Conservation (phyloP, 176 grass and related monocot genomes). For the Oryza australiensis region DNA sequence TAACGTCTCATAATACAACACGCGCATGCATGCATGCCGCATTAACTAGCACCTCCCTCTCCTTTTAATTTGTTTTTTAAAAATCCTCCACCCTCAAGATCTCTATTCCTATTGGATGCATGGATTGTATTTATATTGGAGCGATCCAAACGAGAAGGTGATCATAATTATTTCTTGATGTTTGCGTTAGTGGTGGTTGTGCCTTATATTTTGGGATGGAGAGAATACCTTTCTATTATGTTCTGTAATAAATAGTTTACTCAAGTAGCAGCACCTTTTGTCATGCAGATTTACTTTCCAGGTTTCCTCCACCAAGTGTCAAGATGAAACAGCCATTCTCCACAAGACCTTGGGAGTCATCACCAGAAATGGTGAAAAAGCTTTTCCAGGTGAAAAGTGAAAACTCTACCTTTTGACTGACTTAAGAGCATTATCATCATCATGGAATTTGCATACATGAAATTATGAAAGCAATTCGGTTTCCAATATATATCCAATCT, state of each 20-base stretch:
- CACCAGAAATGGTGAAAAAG: conserved; percentile 88
- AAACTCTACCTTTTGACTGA: conserved; percentile 8
- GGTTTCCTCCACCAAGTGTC: conserved; percentile 89
- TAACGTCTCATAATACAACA: too few relatives aligned
- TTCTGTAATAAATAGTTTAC: conserved; percentile 30
- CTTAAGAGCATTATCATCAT: not conserved
- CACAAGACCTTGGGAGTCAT: conserved; percentile 87
- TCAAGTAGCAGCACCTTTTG: conserved; percentile 6
- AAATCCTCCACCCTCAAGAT: too few relatives aligned
- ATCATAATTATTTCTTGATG: too few relatives aligned
- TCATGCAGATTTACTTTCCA: conserved; percentile 83
- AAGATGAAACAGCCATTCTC: conserved; percentile 90
- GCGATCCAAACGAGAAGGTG: too few relatives aligned
- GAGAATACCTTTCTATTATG: not conserved
- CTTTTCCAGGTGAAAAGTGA: conserved; percentile 79
- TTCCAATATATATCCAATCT: conserved; percentile 21
- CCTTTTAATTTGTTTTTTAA: too few relatives aligned
- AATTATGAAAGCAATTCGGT: not conserved
- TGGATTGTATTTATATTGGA: too few relatives aligned
- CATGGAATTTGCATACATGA: conserved; percentile 3
- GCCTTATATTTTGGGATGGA: too few relatives aligned
- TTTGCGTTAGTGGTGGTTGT: too few relatives aligned
- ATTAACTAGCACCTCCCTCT: too few relatives aligned
- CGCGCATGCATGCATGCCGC: too few relatives aligned
- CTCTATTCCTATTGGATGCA: too few relatives aligned